These are phyloP conservation scores for Erodium moschatum DNA, from an alignment of 441 rosid species.

Conservation along the genomic window DNA sequence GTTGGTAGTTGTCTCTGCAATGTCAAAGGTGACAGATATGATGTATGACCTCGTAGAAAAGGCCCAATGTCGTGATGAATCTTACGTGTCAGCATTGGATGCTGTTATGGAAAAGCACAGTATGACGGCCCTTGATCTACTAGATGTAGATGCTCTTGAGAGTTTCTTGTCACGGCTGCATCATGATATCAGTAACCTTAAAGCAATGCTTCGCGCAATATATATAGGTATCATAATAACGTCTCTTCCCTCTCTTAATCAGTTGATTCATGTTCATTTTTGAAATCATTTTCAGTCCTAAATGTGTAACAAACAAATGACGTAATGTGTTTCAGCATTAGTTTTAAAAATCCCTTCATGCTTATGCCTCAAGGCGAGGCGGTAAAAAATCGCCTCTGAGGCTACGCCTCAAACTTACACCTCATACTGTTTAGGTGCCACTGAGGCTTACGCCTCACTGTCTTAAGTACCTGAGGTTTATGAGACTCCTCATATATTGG, in stretches of 20 bases:
- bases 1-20: constrained; percentile 86
- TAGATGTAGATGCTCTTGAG: constrained; percentile 63
- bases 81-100: constrained; percentile 60
- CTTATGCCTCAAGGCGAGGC: no score
- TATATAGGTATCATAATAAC: constrained; percentile 51
- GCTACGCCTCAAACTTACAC: no score
- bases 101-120: constrained; percentile 72
- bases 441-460: no score
- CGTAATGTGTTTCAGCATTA: no score
- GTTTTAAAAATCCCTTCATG: no score
- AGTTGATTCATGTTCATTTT: not conserved
- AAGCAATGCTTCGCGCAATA: constrained; percentile 93
- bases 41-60: constrained; percentile 69
- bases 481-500: no score
- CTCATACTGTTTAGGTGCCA: no score
- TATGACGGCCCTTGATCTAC: constrained; percentile 61
- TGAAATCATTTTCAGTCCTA: not conserved
- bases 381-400: no score
- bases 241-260: constrained; percentile 1
- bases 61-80: constrained; percentile 76
- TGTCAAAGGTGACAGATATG: constrained; percentile 95
- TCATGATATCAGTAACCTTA: constrained; percentile 69
- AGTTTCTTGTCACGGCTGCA: constrained; percentile 55
- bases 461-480: no score
- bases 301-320: no score